Evolutionary conservation across 2,329 filamentous ascomycete species (phyloP).

Genomic region (Colletotrichum plurivorum): DNA sequence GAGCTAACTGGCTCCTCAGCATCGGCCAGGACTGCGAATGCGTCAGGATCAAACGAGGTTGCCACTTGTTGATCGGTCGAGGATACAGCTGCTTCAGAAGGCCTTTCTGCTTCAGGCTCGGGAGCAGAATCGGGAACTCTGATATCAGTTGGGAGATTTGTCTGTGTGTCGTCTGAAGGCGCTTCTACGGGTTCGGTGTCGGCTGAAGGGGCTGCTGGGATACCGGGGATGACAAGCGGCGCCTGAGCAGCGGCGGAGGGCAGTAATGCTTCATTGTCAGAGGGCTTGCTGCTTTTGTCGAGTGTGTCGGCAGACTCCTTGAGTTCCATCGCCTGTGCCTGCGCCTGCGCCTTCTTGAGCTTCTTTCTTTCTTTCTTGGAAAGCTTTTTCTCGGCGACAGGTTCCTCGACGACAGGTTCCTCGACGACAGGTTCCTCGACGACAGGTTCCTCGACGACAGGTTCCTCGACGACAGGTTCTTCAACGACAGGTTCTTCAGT

Average conservation of each 20-base stretch:
- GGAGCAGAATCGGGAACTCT: background rate
- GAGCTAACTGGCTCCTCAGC: background rate
- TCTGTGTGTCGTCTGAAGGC: background rate
- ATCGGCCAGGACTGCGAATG: no score
- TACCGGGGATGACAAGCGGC: background rate
- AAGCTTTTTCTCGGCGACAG: conserved; percentile 15
- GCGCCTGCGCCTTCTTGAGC: conserved; percentile 43
- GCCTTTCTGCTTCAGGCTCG: conserved; percentile 1
- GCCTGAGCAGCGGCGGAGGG: background rate
- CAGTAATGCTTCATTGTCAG: conserved; percentile 3
- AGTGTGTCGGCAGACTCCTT: conserved; percentile 20
- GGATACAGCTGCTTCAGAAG: background rate
- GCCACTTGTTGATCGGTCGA: no score
- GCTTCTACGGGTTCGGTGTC: background rate
- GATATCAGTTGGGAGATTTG: background rate
- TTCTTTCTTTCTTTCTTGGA: conserved; percentile 48
- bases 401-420: conserved; percentile 24
- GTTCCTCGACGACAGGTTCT: no score
- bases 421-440: background rate
- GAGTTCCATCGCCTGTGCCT: conserved; percentile 30
- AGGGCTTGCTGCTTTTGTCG: conserved; percentile 16
- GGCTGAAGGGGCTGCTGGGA: background rate
- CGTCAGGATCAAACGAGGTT: no score
- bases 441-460: no score
- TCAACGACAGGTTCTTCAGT: background rate